Evolutionary conservation across 306 rosid genomes (phyloP).

Genomic region (Fragaria iinumae): DNA sequence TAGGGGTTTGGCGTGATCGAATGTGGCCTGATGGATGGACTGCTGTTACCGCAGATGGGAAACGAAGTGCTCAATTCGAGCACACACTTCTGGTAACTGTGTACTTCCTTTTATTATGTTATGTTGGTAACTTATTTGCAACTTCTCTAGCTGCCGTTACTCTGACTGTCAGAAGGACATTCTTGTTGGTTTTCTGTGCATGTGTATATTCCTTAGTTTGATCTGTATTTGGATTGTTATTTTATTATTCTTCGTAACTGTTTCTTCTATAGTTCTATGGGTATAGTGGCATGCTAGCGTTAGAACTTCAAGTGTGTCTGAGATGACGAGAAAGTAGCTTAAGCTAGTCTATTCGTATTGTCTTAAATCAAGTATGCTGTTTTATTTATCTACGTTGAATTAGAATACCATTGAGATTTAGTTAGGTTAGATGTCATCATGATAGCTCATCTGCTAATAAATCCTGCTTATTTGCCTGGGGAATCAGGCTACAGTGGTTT

Average conservation of each 20-base stretch:
- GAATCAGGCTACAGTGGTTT: background rate
- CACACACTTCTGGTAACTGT: slow-evolving; percentile 82
- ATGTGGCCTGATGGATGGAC: slow-evolving; percentile 99
- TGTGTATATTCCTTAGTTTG: background rate
- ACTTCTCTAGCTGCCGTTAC: background rate
- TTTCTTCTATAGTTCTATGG: background rate
- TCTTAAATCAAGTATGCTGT: background rate
- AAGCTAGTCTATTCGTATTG: background rate
- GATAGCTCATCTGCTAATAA: background rate
- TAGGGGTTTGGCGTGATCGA: slow-evolving; percentile 91
- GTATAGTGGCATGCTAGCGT: background rate
- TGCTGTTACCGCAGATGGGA: slow-evolving; percentile 74
- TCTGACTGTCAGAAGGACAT: background rate
- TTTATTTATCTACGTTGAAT: background rate
- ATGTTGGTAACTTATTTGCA: background rate
- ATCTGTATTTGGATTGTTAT: background rate
- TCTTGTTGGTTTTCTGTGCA: background rate
- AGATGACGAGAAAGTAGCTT: background rate
- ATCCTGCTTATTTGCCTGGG: background rate
- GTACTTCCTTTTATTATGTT: slow-evolving; percentile 8
- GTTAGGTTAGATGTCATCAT: background rate
- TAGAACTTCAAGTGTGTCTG: background rate
- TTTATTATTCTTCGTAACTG: no score
- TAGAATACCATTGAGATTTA: background rate
- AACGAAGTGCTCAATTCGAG: slow-evolving; percentile 96